Conservation (phyloP, 805 yeast species). For the Zygotorulaspora chibaensis region DNA sequence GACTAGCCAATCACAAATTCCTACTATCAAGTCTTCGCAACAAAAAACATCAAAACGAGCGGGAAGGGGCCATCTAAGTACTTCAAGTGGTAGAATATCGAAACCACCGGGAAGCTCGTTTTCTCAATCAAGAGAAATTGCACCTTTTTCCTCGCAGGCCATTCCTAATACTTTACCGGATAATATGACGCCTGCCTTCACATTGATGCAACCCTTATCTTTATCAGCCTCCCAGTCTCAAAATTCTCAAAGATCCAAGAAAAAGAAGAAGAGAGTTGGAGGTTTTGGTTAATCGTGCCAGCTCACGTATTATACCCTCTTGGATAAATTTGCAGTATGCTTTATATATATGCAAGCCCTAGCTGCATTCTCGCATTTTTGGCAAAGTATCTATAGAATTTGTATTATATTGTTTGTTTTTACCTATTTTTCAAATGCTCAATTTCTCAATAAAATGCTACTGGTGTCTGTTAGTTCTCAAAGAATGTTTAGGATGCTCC, state of each 20-base stretch:
- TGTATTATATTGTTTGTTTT: too few species aligned
- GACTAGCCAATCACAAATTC: constrained; percentile 28
- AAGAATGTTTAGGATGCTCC: too few species aligned
- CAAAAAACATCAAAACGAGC: constrained; percentile 3
- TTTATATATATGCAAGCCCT: not conserved
- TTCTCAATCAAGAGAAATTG: constrained; percentile 2
- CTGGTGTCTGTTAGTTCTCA: too few species aligned
- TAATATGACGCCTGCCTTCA: constrained; percentile 34
- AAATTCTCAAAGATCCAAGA: constrained; percentile 17
- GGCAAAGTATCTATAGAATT: too few species aligned
- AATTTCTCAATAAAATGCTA: not conserved
- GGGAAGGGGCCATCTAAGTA: constrained; percentile 3
- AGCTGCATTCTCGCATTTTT: not conserved
- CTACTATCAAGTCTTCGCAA: constrained; percentile 32
- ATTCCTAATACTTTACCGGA: constrained; percentile 22
- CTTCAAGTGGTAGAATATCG: constrained; percentile 2
- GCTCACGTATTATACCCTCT: too few species aligned
- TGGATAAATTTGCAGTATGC: not conserved
- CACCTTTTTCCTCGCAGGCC: constrained; percentile 5
- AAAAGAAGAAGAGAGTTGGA: constrained; percentile 42
- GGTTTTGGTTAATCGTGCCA: constrained; percentile 47
- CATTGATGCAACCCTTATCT: constrained; percentile 23
- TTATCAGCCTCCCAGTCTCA: constrained; percentile 21
- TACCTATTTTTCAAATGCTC: too few species aligned
- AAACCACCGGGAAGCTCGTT: constrained; percentile 1